phyloP scores from a whole-genome alignment of 495 filamentous ascomycete genomes.

The Hamigera avellanea region DNA sequence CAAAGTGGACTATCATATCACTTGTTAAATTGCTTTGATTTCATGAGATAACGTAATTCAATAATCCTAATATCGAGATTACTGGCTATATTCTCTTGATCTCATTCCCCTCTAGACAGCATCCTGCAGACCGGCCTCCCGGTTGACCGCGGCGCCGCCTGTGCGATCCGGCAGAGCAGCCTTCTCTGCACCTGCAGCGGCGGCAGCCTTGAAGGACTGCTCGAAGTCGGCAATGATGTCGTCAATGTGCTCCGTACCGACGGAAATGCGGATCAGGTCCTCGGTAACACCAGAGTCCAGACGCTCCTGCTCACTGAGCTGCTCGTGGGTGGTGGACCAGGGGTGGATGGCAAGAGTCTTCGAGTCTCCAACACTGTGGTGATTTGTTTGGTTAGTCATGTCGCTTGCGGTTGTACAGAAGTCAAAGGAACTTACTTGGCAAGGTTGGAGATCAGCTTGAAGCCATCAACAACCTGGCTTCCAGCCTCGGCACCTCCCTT shows the following conservation, averaged over 20 bases:
- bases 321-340: constrained; percentile 93
- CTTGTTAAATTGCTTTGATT: no score
- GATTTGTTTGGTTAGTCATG: background rate
- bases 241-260: constrained; percentile 95
- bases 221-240: constrained; percentile 96
- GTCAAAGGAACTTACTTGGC: constrained; percentile 47
- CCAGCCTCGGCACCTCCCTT: constrained; percentile 78
- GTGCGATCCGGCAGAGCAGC: constrained; percentile 3
- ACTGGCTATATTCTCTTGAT: no score
- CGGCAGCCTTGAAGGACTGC: constrained; percentile 67
- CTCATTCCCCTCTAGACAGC: background rate
- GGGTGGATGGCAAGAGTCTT: constrained; percentile 92
- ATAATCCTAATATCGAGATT: no score
- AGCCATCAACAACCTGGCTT: constrained; percentile 79
- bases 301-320: constrained; percentile 77
- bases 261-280: constrained; percentile 92
- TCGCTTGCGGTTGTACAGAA: background rate
- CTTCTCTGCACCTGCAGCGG: constrained; percentile 13
- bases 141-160: background rate
- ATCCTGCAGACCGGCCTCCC: constrained; percentile 1
- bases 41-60: no score
- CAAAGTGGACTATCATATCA: no score
- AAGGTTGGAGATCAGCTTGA: constrained; percentile 91
- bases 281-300: constrained; percentile 73
- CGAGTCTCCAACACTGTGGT: constrained; percentile 48